Percentiles rank a stretch among this genome's conserved stretches.
These are phyloP conservation scores for Phytophthora hibernalis DNA, from an alignment of 352 stramenopile genomes.

Conservation along the genomic window DNA sequence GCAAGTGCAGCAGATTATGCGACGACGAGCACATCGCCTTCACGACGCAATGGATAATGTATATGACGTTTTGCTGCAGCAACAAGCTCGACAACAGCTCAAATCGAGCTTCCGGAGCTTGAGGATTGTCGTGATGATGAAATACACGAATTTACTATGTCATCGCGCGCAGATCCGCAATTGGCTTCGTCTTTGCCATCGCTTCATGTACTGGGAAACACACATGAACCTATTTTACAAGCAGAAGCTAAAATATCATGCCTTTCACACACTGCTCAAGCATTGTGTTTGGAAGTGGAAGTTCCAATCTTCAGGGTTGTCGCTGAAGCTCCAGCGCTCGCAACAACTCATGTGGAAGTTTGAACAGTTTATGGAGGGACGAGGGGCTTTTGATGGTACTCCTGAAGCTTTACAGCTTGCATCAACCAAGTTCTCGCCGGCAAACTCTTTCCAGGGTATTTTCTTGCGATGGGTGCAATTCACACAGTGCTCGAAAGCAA, in stretches of 20 bases:
- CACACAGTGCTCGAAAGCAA: slow-evolving; percentile 47
- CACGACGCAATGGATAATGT: slow-evolving; percentile 73
- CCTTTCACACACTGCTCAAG: slow-evolving; percentile 53
- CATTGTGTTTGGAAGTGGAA: slow-evolving; percentile 62
- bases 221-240: slow-evolving; percentile 50
- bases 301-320: slow-evolving; percentile 51
- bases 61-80: slow-evolving; percentile 57
- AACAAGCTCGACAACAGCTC: slow-evolving; percentile 48
- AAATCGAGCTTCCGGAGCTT: slow-evolving; percentile 69
- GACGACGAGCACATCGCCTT: slow-evolving; percentile 53
- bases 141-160: slow-evolving; percentile 52
- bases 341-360: slow-evolving; percentile 49
- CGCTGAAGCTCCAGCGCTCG: slow-evolving; percentile 43
- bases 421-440: slow-evolving; percentile 50
- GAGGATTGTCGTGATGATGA: slow-evolving; percentile 55
- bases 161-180: slow-evolving; percentile 61
- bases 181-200: slow-evolving; percentile 63
- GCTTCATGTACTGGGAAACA: slow-evolving; percentile 60
- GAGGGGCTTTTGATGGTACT: slow-evolving; percentile 44
- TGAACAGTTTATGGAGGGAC: slow-evolving; percentile 42
- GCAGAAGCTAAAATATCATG: slow-evolving; percentile 49
- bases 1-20: slow-evolving; percentile 58
- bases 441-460: slow-evolving; percentile 51
- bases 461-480: slow-evolving; percentile 73
- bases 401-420: slow-evolving; percentile 39